Percentiles rank a stretch among this genome's conserved stretches.
phyloP scores from a whole-genome alignment of 75 land plant genomes.

The Isoetes taiwanensis region DNA sequence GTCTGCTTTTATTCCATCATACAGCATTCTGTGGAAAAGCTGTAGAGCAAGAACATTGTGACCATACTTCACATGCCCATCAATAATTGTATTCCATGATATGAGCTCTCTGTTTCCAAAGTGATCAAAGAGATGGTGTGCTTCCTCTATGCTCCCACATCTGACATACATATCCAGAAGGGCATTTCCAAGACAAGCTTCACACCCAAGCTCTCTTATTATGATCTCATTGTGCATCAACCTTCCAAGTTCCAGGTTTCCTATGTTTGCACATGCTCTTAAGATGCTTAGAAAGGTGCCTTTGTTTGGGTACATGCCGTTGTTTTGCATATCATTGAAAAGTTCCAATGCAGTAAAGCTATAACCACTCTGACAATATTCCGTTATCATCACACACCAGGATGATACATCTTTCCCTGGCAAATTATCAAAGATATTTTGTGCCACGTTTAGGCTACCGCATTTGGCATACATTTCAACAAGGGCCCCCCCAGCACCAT shows the following conservation, averaged over 20 bases:
- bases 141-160: background rate
- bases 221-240: background rate
- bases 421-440: background rate
- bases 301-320: no score
- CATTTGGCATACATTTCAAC: constrained; percentile 1
- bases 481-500: background rate
- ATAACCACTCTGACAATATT: no score
- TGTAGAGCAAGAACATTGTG: no score
- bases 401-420: background rate
- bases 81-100: constrained; percentile 41
- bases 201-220: background rate
- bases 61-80: constrained; percentile 35
- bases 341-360: no score
- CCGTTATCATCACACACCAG: no score
- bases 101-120: background rate
- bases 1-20: no score
- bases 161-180: background rate
- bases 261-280: background rate
- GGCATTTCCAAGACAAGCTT: background rate
- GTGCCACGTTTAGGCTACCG: background rate
- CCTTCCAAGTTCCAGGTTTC: background rate
- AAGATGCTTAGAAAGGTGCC: background rate
- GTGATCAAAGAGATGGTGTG: background rate
- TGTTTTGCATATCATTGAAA: no score
- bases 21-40: no score